Base-by-base conservation (phyloP, 2,329 filamentous ascomycete species). In the Botrytis porri region DNA sequence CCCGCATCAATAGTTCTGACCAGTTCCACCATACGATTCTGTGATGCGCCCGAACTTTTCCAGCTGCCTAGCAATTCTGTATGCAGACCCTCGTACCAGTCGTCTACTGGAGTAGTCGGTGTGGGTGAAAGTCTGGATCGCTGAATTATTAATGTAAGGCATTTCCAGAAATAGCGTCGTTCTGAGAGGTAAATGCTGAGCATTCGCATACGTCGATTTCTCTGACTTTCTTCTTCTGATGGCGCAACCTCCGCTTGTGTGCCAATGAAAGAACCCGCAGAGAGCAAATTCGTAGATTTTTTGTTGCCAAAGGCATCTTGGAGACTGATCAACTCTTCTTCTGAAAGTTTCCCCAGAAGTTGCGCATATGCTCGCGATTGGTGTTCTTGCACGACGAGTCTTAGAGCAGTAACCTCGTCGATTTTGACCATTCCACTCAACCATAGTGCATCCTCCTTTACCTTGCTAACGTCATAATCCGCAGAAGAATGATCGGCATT, bases 371-470 rank as follows among this genome's bases (percentile, higher is more conserved):
- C 85, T 51, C 94, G 89, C 76, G 88, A 88, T 83, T 98, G 95
- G 86, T 92, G 93, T 85, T 98, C 96, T 63, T 96, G 83, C 10
- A 97, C 84, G 4, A 91, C 91, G 61, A 97, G 86, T 74, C 96
- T 89, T 78, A 99, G 85, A 39, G 95, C 94, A 20, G 91, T 89
- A 61, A 96, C 85, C 81, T 98, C 90, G 81, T 96, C 94, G 76
- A 98, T 89, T 62, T 88, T 86, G 69, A 90, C 89, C 79, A 91
- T 89, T 78, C 92, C 89, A 82, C 93, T 95, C 75, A 99, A 85
- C 94, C 95, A 98, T 77, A 92, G 81, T 48, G 94, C 88, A 84
- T 98, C 95, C 64, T 89, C 88, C 83, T 97, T 97, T 81, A 98
- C 89, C 79, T 92, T 85, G 57, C 92, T 89, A 77, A 97, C 85